Percentiles rank a stretch among this genome's conserved stretches.
These are phyloP conservation scores for Fusarium sp. DNA, from an alignment of 2,329 filamentous ascomycete genomes.

Conservation along the genomic window DNA sequence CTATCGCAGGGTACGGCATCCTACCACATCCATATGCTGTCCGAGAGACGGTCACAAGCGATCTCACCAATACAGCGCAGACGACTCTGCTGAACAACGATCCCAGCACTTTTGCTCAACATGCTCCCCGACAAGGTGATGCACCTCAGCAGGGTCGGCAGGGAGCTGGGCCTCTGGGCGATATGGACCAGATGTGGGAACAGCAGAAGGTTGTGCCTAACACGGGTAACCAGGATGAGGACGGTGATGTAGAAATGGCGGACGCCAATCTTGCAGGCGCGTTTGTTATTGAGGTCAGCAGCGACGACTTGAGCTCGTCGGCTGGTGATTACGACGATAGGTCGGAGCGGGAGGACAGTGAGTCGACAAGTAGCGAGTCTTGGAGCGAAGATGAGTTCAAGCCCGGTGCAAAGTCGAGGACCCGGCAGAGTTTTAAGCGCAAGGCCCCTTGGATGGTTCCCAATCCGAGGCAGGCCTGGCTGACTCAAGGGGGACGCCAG, in stretches of 20 bases:
- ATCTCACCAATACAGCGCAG: conserved; percentile 19
- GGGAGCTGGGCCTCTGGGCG: conserved; percentile 18
- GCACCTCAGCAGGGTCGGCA: neutral
- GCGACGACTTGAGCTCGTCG: conserved; percentile 6
- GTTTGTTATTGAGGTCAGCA: neutral
- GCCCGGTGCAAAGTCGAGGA: neutral
- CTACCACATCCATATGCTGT: conserved; percentile 38
- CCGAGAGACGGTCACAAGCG: conserved; percentile 30
- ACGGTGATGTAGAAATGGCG: neutral
- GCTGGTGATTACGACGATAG: neutral
- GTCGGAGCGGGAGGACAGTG: conserved; percentile 9
- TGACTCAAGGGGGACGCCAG: neutral
- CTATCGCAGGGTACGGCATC: conserved; percentile 20
- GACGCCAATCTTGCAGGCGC: neutral
- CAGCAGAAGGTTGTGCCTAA: neutral
- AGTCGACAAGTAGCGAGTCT: conserved; percentile 2
- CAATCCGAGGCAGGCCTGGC: conserved; percentile 8
- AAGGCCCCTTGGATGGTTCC: conserved; percentile 9
- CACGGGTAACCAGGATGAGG: neutral
- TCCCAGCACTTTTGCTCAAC: conserved; percentile 7
- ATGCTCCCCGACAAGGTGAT: conserved; percentile 15
- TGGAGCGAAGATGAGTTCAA: neutral
- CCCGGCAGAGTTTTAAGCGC: conserved; percentile 21
- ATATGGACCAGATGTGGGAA: conserved; percentile 19
- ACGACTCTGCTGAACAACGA: neutral